phyloP scores from a whole-genome alignment of 2,329 filamentous ascomycete species.

The Calonectria pauciramosa region DNA sequence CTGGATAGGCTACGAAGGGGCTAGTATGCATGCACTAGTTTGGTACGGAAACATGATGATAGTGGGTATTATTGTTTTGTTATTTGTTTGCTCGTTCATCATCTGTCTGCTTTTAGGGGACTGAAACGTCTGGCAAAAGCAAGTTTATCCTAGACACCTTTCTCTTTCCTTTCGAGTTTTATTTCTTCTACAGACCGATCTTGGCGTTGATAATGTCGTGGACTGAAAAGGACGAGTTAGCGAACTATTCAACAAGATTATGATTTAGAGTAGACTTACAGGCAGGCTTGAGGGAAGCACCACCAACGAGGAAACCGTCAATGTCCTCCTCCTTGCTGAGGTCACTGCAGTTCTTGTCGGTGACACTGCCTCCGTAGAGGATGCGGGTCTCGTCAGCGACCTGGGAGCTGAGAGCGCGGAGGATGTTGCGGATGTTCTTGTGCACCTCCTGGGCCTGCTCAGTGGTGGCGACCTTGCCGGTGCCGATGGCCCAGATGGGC shows the following conservation, averaged over 20 bases:
- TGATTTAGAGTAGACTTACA: constrained; percentile 69
- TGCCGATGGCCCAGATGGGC: constrained; percentile 97
- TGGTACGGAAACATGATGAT: not conserved
- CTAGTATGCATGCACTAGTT: not conserved
- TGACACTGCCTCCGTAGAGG: constrained; percentile 96
- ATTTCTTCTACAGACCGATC: constrained; percentile 57
- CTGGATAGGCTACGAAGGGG: not conserved
- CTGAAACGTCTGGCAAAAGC: constrained; percentile 1
- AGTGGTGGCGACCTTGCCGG: constrained; percentile 91
- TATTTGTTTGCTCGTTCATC: constrained; percentile 39
- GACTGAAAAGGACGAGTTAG: not conserved
- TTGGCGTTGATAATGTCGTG: constrained; percentile 69
- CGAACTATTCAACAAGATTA: not conserved
- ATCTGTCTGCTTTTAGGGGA: constrained; percentile 32
- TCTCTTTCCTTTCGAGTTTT: constrained; percentile 33
- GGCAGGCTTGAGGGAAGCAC: constrained; percentile 96
- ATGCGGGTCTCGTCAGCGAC: constrained; percentile 91
- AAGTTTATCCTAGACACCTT: constrained; percentile 27
- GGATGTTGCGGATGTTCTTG: constrained; percentile 90
- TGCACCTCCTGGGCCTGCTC: constrained; percentile 96
- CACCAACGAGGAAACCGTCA: constrained; percentile 97
- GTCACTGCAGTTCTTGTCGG: constrained; percentile 97
- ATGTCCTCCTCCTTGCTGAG: constrained; percentile 94
- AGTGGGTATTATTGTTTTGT: constrained; percentile 41
- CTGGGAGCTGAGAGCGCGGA: constrained; percentile 80